These are phyloP conservation scores for Coemansia sp. DNA, from an alignment of 192 early-diverging fungal genomes.

Conservation along the genomic window DNA sequence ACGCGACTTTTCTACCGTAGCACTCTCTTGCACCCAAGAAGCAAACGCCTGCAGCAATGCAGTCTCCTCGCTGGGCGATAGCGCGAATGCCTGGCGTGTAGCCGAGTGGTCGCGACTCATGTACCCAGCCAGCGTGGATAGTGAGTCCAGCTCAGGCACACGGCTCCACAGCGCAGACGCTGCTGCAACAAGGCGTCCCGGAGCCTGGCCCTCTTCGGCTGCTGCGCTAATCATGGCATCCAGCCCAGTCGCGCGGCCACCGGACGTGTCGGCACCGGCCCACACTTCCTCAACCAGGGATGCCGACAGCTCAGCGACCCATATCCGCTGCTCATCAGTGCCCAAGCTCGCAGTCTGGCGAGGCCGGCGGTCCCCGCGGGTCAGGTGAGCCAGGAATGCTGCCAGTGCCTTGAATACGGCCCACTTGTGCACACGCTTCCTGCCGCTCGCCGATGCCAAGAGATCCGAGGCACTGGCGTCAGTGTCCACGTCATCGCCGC, in stretches of 20 bases:
- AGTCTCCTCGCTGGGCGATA: slow-evolving; percentile 34
- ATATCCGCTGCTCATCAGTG: slow-evolving; percentile 8
- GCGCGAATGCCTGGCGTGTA: slow-evolving; percentile 3
- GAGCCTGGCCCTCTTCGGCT: not conserved
- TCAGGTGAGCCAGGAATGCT: slow-evolving; percentile 37
- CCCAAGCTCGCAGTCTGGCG: not conserved
- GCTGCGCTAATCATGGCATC: slow-evolving; percentile 22
- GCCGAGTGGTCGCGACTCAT: slow-evolving; percentile 45
- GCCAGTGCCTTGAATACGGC: slow-evolving; percentile 31
- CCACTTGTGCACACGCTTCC: slow-evolving; percentile 19
- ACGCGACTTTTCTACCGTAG: not conserved
- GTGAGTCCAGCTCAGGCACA: slow-evolving; percentile 21
- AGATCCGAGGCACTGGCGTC: slow-evolving; percentile 6
- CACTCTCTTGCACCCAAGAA: slow-evolving; percentile 26
- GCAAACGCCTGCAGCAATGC: slow-evolving; percentile 39
- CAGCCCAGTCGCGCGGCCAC: slow-evolving; percentile 13
- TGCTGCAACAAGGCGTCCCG: slow-evolving; percentile 20
- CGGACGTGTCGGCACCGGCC: slow-evolving; percentile 12
- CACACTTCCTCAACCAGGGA: slow-evolving; percentile 45
- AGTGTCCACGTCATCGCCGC: slow-evolving; percentile 16
- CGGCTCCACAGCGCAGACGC: slow-evolving; percentile 35
- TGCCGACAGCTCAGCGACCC: slow-evolving; percentile 37
- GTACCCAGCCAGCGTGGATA: slow-evolving; percentile 24
- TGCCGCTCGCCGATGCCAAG: not conserved
- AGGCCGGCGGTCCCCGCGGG: slow-evolving; percentile 3